phyloP scores from a whole-genome alignment of 164 flowering plant genomes.

The Aristolochia contorta region DNA sequence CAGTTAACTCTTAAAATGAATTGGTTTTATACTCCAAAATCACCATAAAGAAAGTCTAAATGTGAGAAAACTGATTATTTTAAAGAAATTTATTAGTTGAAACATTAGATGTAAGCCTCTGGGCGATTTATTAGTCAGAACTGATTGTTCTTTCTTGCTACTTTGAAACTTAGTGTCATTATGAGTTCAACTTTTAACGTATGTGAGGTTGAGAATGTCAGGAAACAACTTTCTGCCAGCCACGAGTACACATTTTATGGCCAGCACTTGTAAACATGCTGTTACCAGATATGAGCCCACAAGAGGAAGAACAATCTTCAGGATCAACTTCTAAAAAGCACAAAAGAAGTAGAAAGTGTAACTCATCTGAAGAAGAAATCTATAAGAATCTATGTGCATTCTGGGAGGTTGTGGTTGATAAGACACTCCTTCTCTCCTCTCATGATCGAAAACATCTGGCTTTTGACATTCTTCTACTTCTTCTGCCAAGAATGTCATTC shows the following conservation, averaged over 20 bases:
- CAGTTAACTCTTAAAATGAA: no score
- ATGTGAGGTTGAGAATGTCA: constrained; percentile 17
- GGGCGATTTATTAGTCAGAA: no score
- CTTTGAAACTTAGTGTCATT: no score
- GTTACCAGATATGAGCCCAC: constrained; percentile 46
- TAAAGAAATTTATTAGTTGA: no score
- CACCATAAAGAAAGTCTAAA: no score
- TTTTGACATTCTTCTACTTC: constrained; percentile 66
- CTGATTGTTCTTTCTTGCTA: no score
- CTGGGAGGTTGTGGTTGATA: constrained; percentile 70
- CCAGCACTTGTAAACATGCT: constrained; percentile 55
- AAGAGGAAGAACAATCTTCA: constrained; percentile 36
- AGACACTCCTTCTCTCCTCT: constrained; percentile 74
- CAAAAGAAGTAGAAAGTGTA: constrained; percentile 58
- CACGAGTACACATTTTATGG: constrained; percentile 87
- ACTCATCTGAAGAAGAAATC: constrained; percentile 63
- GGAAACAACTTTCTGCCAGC: constrained; percentile 97
- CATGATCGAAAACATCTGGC: constrained; percentile 96
- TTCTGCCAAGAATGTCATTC: constrained; percentile 67
- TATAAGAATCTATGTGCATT: constrained; percentile 42
- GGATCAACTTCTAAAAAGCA: constrained; percentile 43
- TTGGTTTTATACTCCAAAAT: no score
- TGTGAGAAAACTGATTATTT: no score
- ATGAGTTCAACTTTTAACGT: not conserved
- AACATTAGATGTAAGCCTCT: no score